These are phyloP conservation scores for Saccharomycopsis sp. DNA, from an alignment of 805 yeast genomes.

Conservation along the genomic window DNA sequence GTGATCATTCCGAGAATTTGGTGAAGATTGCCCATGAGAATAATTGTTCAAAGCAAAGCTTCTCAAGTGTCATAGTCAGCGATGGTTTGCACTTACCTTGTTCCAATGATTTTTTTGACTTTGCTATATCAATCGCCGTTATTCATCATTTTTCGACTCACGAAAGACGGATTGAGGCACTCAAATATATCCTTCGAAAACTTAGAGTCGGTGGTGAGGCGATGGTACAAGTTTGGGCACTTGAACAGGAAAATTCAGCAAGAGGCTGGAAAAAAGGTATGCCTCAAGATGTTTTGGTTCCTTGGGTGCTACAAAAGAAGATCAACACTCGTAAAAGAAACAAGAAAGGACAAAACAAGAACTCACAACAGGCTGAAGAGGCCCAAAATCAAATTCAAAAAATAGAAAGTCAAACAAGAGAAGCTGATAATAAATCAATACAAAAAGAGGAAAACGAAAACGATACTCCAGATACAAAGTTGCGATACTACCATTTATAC, in stretches of 20 bases:
- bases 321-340: constrained; percentile 31
- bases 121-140: constrained; percentile 93
- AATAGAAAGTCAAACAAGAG: too few species aligned
- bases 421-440: too few species aligned
- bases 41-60: constrained; percentile 22
- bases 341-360: constrained; percentile 18
- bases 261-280: constrained; percentile 89
- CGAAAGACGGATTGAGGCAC: constrained; percentile 71
- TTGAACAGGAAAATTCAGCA: constrained; percentile 82
- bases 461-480: constrained; percentile 44
- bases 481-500: constrained; percentile 86
- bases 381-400: constrained; percentile 15
- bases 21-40: constrained; percentile 53
- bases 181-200: constrained; percentile 56
- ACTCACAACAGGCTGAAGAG: constrained; percentile 20
- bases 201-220: constrained; percentile 58
- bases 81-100: constrained; percentile 73
- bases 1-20: constrained; percentile 65
- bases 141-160: constrained; percentile 91
- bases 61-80: constrained; percentile 57
- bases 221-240: constrained; percentile 91
- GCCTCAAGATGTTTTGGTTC: constrained; percentile 90
- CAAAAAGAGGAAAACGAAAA: constrained; percentile 24
- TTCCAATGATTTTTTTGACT: constrained; percentile 48
- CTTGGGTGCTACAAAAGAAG: constrained; percentile 76